Percentiles rank a stretch among this genome's conserved stretches.
Evolutionary conservation across 1,284 basidiomycete genomes (phyloP).

Genomic region (Athelia psychrophila): DNA sequence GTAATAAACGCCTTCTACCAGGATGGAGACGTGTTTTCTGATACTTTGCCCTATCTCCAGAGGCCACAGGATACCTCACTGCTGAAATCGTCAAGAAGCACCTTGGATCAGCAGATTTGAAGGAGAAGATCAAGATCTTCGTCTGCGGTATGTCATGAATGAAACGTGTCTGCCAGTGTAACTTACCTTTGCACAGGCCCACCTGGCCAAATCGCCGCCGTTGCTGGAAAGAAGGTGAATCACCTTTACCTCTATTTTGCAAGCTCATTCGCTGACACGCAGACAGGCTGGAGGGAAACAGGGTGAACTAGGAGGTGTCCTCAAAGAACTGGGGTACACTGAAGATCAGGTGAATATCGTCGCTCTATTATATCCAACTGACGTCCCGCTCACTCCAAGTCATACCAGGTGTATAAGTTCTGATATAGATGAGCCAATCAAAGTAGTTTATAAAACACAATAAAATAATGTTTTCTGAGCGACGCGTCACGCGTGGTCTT

Average conservation of each 20-base stretch:
- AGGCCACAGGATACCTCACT: slow-evolving; percentile 71
- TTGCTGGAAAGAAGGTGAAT: slow-evolving; percentile 69
- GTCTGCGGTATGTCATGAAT: slow-evolving; percentile 65
- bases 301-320: slow-evolving; percentile 77
- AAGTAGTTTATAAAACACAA: too few species aligned
- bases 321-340: slow-evolving; percentile 87
- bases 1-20: slow-evolving; percentile 30
- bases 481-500: too few species aligned
- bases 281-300: slow-evolving; percentile 66
- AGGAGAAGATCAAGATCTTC: slow-evolving; percentile 86
- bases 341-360: slow-evolving; percentile 64
- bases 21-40: too few species aligned
- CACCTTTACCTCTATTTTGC: too few species aligned
- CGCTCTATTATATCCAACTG: slow-evolving; percentile 18
- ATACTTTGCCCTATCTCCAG: slow-evolving; percentile 24
- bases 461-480: too few species aligned
- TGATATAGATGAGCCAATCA: not conserved
- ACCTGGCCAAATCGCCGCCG: slow-evolving; percentile 78
- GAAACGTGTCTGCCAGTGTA: slow-evolving; percentile 1
- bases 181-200: slow-evolving; percentile 50
- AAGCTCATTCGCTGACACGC: too few species aligned
- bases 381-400: not conserved
- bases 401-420: slow-evolving; percentile 4
- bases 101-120: slow-evolving; percentile 64
- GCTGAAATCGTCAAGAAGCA: slow-evolving; percentile 72